phyloP scores from a whole-genome alignment of 305 asterid genomes.

The Fraxinus sp. region DNA sequence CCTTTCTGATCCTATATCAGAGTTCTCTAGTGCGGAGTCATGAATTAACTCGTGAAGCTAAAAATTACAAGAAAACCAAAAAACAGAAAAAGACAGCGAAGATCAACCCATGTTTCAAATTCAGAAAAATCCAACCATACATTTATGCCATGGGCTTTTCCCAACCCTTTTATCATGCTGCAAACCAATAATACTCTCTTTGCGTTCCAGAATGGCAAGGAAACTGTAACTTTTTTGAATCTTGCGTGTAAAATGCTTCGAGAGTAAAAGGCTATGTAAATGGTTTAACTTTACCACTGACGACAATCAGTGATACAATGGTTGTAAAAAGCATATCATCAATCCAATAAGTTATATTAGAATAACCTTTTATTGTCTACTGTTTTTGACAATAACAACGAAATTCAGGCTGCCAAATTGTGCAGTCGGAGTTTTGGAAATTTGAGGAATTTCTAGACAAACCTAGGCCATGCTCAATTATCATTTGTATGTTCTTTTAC shows the following conservation, averaged over 20 bases:
- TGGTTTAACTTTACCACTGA: slow-evolving; percentile 6
- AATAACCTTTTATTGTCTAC: background rate
- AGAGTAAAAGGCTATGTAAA: background rate
- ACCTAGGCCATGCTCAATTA: background rate
- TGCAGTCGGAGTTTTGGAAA: background rate
- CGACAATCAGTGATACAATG: slow-evolving; percentile 2
- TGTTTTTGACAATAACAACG: background rate
- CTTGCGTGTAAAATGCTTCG: slow-evolving; percentile 6
- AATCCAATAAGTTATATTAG: background rate
- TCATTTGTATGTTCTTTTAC: background rate
- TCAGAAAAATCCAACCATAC: background rate
- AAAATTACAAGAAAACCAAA: slow-evolving; percentile 6
- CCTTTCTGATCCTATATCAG: slow-evolving; percentile 13
- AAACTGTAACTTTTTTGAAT: background rate
- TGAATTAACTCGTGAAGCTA: background rate
- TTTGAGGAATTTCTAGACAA: background rate
- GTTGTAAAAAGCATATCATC: background rate
- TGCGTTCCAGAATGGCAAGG: background rate
- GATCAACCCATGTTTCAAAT: background rate
- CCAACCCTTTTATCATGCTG: background rate
- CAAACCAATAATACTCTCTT: background rate
- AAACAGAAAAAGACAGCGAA: background rate
- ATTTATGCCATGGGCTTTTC: slow-evolving; percentile 21
- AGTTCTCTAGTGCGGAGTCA: background rate
- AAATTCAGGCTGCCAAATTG: background rate